Conservation (phyloP, 768 basidiomycete genomes). For the Lactifluus volemus region DNA sequence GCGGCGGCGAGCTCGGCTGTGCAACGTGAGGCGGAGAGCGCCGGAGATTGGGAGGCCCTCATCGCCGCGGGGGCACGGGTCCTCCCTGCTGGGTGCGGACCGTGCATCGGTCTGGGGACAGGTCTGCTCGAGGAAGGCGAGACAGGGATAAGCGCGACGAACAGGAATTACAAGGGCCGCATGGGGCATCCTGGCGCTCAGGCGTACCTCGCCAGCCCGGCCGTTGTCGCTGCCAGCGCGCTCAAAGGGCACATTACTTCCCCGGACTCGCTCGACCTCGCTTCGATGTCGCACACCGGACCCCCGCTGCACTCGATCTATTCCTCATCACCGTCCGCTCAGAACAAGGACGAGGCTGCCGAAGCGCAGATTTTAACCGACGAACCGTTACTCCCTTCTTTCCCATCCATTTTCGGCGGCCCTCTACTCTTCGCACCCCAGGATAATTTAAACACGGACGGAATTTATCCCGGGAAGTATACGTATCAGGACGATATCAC, state of each 20-base stretch:
- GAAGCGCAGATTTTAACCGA: slow-evolving; percentile 19
- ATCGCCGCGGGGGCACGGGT: slow-evolving; percentile 85
- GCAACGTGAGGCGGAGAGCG: slow-evolving; percentile 77
- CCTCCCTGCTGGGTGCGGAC: slow-evolving; percentile 93
- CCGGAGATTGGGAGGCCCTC: slow-evolving; percentile 85
- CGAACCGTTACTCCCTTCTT: slow-evolving; percentile 70
- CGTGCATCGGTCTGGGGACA: slow-evolving; percentile 93
- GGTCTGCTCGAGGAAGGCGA: slow-evolving; percentile 92
- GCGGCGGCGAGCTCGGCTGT: slow-evolving; percentile 91
- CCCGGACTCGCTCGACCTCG: slow-evolving; percentile 57
- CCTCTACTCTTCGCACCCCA: slow-evolving; percentile 89
- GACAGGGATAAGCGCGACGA: slow-evolving; percentile 95
- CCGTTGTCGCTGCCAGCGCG: slow-evolving; percentile 94
- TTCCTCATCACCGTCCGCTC: slow-evolving; percentile 18
- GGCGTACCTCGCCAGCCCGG: slow-evolving; percentile 94
- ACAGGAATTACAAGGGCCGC: slow-evolving; percentile 97
- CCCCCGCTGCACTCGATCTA: slow-evolving; percentile 52
- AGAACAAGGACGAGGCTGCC: slow-evolving; percentile 15
- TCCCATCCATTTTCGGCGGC: slow-evolving; percentile 78
- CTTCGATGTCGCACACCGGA: slow-evolving; percentile 39
- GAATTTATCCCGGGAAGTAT: slow-evolving; percentile 97
- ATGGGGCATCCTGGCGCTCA: slow-evolving; percentile 96
- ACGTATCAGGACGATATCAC: slow-evolving; percentile 99
- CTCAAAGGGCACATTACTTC: slow-evolving; percentile 85
- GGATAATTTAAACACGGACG: slow-evolving; percentile 97